Conservation (phyloP, 2,329 filamentous ascomycete species). For the Coniochaeta sp. region DNA sequence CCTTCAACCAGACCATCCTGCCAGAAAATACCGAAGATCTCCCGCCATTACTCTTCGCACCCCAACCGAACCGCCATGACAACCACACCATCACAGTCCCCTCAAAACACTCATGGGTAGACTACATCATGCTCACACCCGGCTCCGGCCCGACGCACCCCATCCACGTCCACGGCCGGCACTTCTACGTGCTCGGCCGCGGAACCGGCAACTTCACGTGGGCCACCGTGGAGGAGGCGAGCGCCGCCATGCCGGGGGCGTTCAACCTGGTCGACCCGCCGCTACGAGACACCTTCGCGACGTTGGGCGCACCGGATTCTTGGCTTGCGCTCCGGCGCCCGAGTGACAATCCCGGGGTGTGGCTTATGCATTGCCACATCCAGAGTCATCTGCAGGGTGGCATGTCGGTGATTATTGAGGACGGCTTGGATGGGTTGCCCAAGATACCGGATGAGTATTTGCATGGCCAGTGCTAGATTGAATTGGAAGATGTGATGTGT, state of each 20-base stretch:
- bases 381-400: constrained; percentile 45
- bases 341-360: constrained; percentile 43
- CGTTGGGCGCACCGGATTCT: constrained; percentile 21
- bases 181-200: constrained; percentile 48
- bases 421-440: constrained; percentile 37
- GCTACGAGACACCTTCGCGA: constrained; percentile 40
- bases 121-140: constrained; percentile 43
- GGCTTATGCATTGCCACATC: constrained; percentile 50
- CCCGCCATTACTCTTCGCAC: constrained; percentile 39
- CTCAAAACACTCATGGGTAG: constrained; percentile 41
- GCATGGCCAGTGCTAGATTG: not conserved
- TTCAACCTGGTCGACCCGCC: constrained; percentile 54
- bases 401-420: constrained; percentile 45
- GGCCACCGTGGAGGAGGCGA: constrained; percentile 44
- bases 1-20: constrained; percentile 38
- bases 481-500: not conserved
- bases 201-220: constrained; percentile 45
- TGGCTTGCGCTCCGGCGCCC: constrained; percentile 49
- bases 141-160: constrained; percentile 47
- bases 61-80: constrained; percentile 21
- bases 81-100: constrained; percentile 41
- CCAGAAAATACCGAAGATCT: constrained; percentile 26
- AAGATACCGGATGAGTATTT: constrained; percentile 30
- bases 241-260: constrained; percentile 31
- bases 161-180: constrained; percentile 58